Percentiles rank a stretch among this genome's conserved stretches.
These are phyloP conservation scores for Dipteronia dyeriana DNA, from an alignment of 345 rosid genomes.

Conservation along the genomic window DNA sequence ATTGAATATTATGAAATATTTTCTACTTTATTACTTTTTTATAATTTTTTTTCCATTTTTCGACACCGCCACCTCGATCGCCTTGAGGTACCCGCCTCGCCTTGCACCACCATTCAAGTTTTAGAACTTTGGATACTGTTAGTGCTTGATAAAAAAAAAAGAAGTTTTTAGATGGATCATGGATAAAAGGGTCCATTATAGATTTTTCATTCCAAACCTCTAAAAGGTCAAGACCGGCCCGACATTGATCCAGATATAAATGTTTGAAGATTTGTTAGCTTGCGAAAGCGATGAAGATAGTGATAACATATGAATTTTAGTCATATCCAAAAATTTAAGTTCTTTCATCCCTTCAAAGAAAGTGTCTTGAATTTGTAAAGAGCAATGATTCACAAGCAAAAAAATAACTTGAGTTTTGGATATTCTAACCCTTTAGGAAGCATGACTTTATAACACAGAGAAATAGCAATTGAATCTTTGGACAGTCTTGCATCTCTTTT, in stretches of 20 bases:
- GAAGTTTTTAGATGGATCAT: no score
- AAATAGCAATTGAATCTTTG: background rate
- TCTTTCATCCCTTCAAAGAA: conserved; percentile 22
- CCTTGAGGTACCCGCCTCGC: no score
- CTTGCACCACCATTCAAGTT: no score
- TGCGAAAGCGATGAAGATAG: conserved; percentile 16
- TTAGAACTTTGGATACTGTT: no score
- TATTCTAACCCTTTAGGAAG: conserved; percentile 23
- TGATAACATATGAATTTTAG: background rate
- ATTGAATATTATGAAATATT: no score
- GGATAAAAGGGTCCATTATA: no score
- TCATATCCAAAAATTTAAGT: conserved; percentile 28
- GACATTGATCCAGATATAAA: conserved; percentile 11
- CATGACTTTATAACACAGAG: background rate
- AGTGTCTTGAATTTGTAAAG: background rate
- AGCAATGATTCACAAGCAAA: background rate
- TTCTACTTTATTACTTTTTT: no score
- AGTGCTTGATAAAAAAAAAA: no score
- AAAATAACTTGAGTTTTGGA: conserved; percentile 21
- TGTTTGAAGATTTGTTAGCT: conserved; percentile 14
- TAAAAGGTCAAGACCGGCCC: no score
- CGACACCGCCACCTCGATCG: no score
- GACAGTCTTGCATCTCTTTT: background rate
- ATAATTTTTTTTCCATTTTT: no score
- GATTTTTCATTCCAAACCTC: no score